Evolutionary conservation across 345 rosid genomes (phyloP), one percentile per base, ranked within the genome.

Genomic region (Melaleuca quinquenervia): DNA sequence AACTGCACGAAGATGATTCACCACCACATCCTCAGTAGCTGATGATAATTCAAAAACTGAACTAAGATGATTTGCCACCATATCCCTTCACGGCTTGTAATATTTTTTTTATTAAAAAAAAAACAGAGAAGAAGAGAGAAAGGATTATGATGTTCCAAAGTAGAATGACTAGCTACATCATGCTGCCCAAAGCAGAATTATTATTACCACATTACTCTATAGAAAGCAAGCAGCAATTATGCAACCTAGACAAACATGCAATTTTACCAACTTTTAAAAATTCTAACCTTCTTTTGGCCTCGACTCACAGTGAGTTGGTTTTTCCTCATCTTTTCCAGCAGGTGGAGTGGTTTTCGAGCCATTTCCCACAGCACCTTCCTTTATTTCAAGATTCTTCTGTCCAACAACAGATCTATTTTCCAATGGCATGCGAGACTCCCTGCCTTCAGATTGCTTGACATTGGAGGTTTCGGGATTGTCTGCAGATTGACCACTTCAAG

Each of bases 221-320:
- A 70, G 3, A 36, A 41, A 70, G 78, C 78, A 36, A 70, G 78
- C 12, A 70, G 48, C 45, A 45, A 70, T 70, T 41, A 70, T 32
- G 78, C 78, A 70, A 18, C 45, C 11, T 70, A 36, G 48, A 70
- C 78, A 70, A 36, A 70, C 48, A 70, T 70, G 26, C 41, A 88
- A 85, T 70, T 50, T 51, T 85, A 82, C 24, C 29, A 26, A 62
- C 36, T 50, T 50, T 48, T 82, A 70, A 18, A 70, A 70, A 70
- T 36, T 70, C 78, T 18, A 76, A 94, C 99, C 99, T 95, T 94
- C 96, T 88, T 92, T 97, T 51, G 90, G 93, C 89, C 99, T 92
- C 18, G 90, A 86, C 54, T 93, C 92, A 3, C 94, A 91, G 90
- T 84, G 90, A 89, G 91, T 92, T 82, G 95, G 93, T 90, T 91